Percentiles rank a stretch among this genome's conserved stretches.
Evolutionary conservation across 805 yeast genomes (phyloP).

Genomic region (Sugiyamaella boreocaroliniensis): DNA sequence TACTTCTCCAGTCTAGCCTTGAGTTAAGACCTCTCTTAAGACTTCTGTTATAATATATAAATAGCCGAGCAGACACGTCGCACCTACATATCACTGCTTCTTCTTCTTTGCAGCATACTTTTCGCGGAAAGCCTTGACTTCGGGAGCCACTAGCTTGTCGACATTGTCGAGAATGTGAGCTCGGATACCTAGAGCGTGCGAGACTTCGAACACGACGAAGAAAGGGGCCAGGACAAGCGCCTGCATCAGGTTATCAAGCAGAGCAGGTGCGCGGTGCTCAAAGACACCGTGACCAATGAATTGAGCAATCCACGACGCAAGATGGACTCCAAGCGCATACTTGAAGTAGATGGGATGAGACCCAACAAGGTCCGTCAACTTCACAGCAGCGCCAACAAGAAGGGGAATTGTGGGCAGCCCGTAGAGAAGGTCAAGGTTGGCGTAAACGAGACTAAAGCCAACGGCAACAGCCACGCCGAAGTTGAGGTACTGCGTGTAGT

Average conservation of each 20-base stretch:
- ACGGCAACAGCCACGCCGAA: conserved; percentile 42
- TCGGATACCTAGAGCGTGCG: conserved; percentile 61
- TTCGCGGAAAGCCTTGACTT: conserved; percentile 8
- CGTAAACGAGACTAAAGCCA: conserved; percentile 52
- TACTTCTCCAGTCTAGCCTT: too few relatives aligned
- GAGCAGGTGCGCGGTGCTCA: conserved; percentile 81
- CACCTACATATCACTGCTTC: not conserved
- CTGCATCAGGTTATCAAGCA: conserved; percentile 73
- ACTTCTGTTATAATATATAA: not conserved
- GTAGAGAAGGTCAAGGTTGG: conserved; percentile 45
- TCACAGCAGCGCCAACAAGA: conserved; percentile 28
- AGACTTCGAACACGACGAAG: conserved; percentile 73
- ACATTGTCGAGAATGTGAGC: conserved; percentile 44
- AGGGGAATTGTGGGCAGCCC: conserved; percentile 43
- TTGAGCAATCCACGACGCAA: conserved; percentile 69
- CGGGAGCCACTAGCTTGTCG: conserved; percentile 35
- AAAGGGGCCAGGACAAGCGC: conserved; percentile 88
- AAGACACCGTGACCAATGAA: conserved; percentile 81
- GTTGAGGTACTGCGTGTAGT: conserved; percentile 30
- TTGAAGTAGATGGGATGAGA: conserved; percentile 20
- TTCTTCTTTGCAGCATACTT: not conserved
- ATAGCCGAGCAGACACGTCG: too few relatives aligned
- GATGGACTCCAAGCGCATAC: conserved; percentile 39
- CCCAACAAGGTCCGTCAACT: conserved; percentile 27
- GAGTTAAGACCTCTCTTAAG: too few relatives aligned